Conservation (phyloP, 1,284 basidiomycete genomes). For the Apiotrichum domesticum region DNA sequence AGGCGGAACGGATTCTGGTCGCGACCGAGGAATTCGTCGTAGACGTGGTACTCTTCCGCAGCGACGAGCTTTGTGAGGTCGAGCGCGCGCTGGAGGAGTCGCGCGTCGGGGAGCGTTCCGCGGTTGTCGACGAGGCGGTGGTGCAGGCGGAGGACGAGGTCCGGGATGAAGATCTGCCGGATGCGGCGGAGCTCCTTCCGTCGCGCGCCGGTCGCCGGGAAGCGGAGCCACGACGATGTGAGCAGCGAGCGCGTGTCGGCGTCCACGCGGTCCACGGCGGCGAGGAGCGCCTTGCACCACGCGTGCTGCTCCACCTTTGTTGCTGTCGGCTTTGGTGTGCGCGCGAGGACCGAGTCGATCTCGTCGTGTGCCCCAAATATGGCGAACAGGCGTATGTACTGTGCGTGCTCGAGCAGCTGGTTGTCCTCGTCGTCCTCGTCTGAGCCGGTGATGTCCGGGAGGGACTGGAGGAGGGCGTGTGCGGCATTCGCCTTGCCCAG, state of each 20-base stretch:
- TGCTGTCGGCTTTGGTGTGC: constrained; percentile 27
- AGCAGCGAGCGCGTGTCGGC: constrained; percentile 46
- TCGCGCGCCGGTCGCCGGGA: constrained; percentile 54
- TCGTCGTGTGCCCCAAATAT: constrained; percentile 34
- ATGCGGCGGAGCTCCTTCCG: constrained; percentile 68
- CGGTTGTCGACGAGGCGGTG: constrained; percentile 63
- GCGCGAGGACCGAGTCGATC: constrained; percentile 31
- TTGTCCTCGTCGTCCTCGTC: constrained; percentile 11
- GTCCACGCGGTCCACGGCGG: constrained; percentile 43
- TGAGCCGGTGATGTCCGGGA: constrained; percentile 51
- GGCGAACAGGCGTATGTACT: constrained; percentile 26
- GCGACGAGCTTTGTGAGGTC: constrained; percentile 78
- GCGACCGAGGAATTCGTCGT: constrained; percentile 72
- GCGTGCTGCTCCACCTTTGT: constrained; percentile 33
- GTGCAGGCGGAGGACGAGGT: constrained; percentile 82
- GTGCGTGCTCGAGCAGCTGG: constrained; percentile 31
- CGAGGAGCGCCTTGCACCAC: constrained; percentile 21
- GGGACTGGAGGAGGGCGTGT: constrained; percentile 57
- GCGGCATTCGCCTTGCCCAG: constrained; percentile 68
- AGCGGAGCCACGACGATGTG: constrained; percentile 50
- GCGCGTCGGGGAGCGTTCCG: constrained; percentile 53
- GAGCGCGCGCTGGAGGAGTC: constrained; percentile 74
- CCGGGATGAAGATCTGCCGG: constrained; percentile 82
- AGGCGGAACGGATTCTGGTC: constrained; percentile 51
- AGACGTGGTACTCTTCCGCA: constrained; percentile 78